Evolutionary conservation across 148 eudicot genomes (phyloP).

Genomic region (Pouteria glomerata): DNA sequence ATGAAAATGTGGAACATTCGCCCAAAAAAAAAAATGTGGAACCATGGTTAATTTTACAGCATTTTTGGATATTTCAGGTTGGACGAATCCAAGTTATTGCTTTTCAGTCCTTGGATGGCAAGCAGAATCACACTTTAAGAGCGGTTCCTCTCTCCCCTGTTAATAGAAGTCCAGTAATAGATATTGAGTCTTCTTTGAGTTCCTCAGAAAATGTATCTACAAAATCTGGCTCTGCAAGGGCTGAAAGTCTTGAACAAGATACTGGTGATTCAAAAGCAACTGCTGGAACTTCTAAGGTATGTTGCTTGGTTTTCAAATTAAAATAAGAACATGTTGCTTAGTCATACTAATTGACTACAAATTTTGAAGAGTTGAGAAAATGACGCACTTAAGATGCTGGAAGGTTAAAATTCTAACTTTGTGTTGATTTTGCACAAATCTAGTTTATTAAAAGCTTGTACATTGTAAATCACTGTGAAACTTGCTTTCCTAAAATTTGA

Average conservation of each 20-base stretch:
- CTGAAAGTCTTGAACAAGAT: slow-evolving; percentile 52
- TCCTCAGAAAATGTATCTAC: slow-evolving; percentile 54
- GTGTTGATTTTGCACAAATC: background rate
- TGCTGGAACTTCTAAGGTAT: slow-evolving; percentile 55
- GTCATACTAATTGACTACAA: background rate
- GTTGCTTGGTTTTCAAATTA: background rate
- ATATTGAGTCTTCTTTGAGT: slow-evolving; percentile 71
- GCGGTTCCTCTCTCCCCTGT: slow-evolving; percentile 62
- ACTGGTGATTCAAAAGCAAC: slow-evolving; percentile 67
- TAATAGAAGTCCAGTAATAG: slow-evolving; percentile 48
- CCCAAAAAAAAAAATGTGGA: slow-evolving; percentile 1
- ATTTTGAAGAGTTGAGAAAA: background rate
- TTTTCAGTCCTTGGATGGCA: slow-evolving; percentile 92
- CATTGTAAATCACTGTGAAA: background rate
- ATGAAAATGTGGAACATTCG: background rate
- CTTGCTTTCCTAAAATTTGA: too few relatives aligned
- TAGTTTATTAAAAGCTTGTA: background rate
- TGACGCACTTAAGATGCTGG: background rate
- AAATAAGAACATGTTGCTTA: background rate
- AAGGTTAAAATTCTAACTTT: background rate
- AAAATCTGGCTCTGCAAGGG: slow-evolving; percentile 45
- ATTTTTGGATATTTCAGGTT: slow-evolving; percentile 36
- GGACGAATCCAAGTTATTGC: slow-evolving; percentile 98
- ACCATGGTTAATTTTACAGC: background rate
- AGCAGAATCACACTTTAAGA: slow-evolving; percentile 48